Percentiles rank a stretch among this genome's conserved stretches.
Conservation (phyloP, 116 monocot genomes). For the Phalaenopsis hybrid region DNA sequence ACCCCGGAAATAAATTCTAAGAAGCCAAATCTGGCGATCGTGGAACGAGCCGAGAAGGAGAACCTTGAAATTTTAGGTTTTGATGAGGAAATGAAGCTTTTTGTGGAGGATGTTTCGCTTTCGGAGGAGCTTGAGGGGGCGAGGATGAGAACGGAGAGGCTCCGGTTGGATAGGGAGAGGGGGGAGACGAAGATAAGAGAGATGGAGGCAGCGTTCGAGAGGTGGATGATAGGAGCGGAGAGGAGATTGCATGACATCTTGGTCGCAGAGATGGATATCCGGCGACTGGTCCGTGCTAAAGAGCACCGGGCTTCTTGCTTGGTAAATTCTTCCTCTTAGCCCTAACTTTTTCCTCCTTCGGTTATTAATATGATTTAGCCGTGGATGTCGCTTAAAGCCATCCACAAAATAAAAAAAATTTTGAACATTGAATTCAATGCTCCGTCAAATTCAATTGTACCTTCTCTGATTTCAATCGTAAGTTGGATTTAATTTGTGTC, state of each 20-base stretch:
- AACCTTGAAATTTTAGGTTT: neutral
- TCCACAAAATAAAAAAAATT: too few species aligned
- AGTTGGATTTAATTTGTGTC: too few species aligned
- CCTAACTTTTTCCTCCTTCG: too few species aligned
- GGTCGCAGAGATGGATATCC: neutral
- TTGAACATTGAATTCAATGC: too few species aligned
- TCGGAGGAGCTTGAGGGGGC: neutral
- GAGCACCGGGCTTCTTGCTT: too few species aligned
- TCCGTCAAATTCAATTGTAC: too few species aligned
- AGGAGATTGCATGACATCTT: neutral
- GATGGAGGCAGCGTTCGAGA: neutral
- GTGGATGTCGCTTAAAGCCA: too few species aligned
- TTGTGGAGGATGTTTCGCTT: neutral
- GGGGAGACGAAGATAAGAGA: neutral
- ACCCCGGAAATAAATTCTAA: neutral
- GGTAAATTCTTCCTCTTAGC: too few species aligned
- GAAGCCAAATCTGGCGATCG: neutral
- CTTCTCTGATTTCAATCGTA: too few species aligned
- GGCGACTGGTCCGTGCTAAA: neutral
- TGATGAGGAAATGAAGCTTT: neutral
- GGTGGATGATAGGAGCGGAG: neutral
- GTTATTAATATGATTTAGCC: too few species aligned
- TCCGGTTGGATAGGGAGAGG: neutral
- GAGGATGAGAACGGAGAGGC: neutral
- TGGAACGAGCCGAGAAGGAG: neutral